These are phyloP conservation scores for Penicillium daleae DNA, from an alignment of 495 filamentous ascomycete species.

Conservation along the genomic window DNA sequence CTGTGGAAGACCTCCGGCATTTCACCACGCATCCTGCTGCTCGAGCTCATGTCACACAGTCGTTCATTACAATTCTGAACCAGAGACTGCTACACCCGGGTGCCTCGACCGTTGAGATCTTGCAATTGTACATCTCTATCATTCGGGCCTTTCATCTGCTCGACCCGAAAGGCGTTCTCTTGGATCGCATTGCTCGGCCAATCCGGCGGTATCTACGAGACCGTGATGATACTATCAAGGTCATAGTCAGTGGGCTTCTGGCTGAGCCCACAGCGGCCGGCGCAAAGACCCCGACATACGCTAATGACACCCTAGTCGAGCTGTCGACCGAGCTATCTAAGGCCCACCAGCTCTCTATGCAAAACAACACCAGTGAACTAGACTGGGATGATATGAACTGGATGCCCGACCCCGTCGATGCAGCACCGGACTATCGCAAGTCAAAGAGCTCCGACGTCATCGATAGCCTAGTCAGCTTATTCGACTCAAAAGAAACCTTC, in stretches of 20 bases:
- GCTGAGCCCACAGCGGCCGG: conserved; percentile 62
- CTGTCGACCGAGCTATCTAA: conserved; percentile 74
- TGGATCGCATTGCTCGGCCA: conserved; percentile 81
- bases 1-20: conserved; percentile 76
- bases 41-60: conserved; percentile 65
- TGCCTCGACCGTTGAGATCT: conserved; percentile 83
- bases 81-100: conserved; percentile 84
- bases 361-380: conserved; percentile 65
- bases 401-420: conserved; percentile 91
- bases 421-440: conserved; percentile 86
- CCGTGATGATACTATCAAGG: conserved; percentile 89
- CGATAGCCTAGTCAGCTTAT: conserved; percentile 81
- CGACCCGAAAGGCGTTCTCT: conserved; percentile 87
- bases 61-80: conserved; percentile 69
- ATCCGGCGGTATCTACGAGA: conserved; percentile 87
- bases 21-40: conserved; percentile 61
- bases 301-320: conserved; percentile 66
- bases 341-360: conserved; percentile 53
- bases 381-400: conserved; percentile 91
- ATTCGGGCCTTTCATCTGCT: conserved; percentile 88
- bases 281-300: conserved; percentile 30
- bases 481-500: conserved; percentile 85
- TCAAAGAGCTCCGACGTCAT: conserved; percentile 92
- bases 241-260: conserved; percentile 84
- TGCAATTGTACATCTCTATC: conserved; percentile 88